Base-by-base conservation (phyloP, 2,329 filamentous ascomycete species). In the Diaporthe sp. region DNA sequence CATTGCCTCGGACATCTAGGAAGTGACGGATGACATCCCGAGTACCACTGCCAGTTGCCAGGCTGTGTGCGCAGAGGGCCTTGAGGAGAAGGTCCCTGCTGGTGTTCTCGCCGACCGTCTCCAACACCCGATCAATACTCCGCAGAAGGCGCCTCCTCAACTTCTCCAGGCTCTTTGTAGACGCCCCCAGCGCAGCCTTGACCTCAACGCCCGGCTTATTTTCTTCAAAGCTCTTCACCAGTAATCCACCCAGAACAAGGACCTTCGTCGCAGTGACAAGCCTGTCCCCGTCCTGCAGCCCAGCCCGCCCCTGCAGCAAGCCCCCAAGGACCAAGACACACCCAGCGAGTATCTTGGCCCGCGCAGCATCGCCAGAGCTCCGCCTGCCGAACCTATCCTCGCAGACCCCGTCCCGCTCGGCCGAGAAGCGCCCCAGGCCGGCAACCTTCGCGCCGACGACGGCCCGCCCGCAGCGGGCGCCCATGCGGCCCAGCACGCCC, bases 1-100 rank as follows among this genome's bases (percentile, higher is more conserved):
- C 92, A 75, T 94, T 90, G 55, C 90, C 89, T 60, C 96, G 89
- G 10, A 95, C 90, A 71, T 92, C 89, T 68, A 97, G 88, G 79
- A 98, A 96, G 83, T 97, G 92, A 10, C 91, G 88, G 72, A 98
- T 84, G 0, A 95, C 93, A 81, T 98, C 95, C 75, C 90, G 92
- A 0, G 94, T 92, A 0, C 95, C 94, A 0, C 94, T 95, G 80
- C 91, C 97, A 4, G 94, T 95, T 1, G 92, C 91, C 70, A 98
- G 87, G 77, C 95, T 95, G 82, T 95, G 96, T 0, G 96, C 95
- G 74, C 92, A 94, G 78, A 98, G 88, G 0, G 93, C 92, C 79
- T 95, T 93, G 17, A 96, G 86, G 22, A 97, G 88, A 31, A 90
- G 87, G 76, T 87, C 80, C 75, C 88, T 80, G 79, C 88, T 78